Base-by-base conservation (phyloP, 768 basidiomycete genomes). In the Auricularia sp. region DNA sequence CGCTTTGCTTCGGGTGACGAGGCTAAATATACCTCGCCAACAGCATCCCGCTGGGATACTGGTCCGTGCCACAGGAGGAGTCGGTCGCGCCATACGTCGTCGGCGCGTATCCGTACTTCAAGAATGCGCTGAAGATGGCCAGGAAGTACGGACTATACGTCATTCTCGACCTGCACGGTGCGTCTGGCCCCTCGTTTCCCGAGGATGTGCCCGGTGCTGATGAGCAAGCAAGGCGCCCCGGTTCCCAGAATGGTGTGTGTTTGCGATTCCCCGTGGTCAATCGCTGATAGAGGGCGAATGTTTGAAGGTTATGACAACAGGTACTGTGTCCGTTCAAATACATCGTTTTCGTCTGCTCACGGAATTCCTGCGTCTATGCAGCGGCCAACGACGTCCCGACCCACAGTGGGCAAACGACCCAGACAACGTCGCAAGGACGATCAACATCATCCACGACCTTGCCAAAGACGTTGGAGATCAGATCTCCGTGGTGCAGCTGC, bases 41-140 rank as follows among this genome's bases (percentile, higher is more conserved):
- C 65, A 88, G 88, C 36, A 86, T 90, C 70, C 88, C 88, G 4
- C 66, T 89, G 5, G 88, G 87, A 8, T 90, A 85, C 72, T 90
- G 88, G 88, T 86, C 87, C n/a, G 81, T 89, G n/a, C 88, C 88
- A 0, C 62, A 68, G 66, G 37, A 54, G 16, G 33, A 79, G 24
- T 81, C 80, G 18, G 76, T 79, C 14, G 71, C 76, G 2, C 87
- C 87, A 0, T 88, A 83, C 71, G 77, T 81, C 58, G 72, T 84
- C 0, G 88, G 88, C 8, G 87, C 87, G 36, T 89, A 87, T 75
- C 79, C 85, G 2, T 88, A 88, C 73, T 79, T 90, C 66, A 77
- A 86, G 21, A 79, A 78, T 61, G 84, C 83, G 1, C 80, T 90
- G 58, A 75, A 76, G 67, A 89, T 86, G 83, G 91, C 91, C 1